phyloP scores from a whole-genome alignment of 2,329 filamentous ascomycete species.

The Nigrospora osmanthi region DNA sequence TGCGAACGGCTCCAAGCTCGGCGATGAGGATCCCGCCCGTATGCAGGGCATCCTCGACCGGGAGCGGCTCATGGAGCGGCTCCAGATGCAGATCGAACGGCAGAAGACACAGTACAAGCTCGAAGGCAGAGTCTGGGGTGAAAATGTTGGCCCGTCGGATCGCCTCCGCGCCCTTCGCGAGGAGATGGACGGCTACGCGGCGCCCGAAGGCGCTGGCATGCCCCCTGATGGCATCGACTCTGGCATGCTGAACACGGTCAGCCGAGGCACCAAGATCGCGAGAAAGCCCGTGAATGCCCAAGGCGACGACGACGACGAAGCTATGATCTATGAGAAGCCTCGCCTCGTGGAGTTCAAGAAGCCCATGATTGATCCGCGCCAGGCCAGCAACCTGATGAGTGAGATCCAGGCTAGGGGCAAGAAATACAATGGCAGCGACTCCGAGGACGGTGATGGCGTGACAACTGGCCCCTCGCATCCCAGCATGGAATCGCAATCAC shows the following conservation, averaged over 20 bases:
- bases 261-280: constrained; percentile 49
- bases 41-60: constrained; percentile 93
- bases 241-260: constrained; percentile 66
- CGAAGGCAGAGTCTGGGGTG: constrained; percentile 85
- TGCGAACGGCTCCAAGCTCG: constrained; percentile 42
- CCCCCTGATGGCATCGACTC: constrained; percentile 59
- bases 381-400: constrained; percentile 55
- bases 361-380: constrained; percentile 57
- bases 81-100: constrained; percentile 91
- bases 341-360: constrained; percentile 71
- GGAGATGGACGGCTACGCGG: constrained; percentile 71
- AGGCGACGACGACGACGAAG: constrained; percentile 30
- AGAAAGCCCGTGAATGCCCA: constrained; percentile 42
- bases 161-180: constrained; percentile 85
- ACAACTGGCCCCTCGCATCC: constrained; percentile 71
- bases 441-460: constrained; percentile 60
- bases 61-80: constrained; percentile 82
- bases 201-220: constrained; percentile 39
- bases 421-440: constrained; percentile 65
- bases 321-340: constrained; percentile 68
- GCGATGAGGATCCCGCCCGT: constrained; percentile 60
- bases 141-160: constrained; percentile 78
- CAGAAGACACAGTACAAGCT: constrained; percentile 98
- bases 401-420: constrained; percentile 73
- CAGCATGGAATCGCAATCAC: constrained; percentile 64